These are phyloP conservation scores for Mesotaenium endlicherianum DNA, from an alignment of 139 green algal species.

Conservation along the genomic window DNA sequence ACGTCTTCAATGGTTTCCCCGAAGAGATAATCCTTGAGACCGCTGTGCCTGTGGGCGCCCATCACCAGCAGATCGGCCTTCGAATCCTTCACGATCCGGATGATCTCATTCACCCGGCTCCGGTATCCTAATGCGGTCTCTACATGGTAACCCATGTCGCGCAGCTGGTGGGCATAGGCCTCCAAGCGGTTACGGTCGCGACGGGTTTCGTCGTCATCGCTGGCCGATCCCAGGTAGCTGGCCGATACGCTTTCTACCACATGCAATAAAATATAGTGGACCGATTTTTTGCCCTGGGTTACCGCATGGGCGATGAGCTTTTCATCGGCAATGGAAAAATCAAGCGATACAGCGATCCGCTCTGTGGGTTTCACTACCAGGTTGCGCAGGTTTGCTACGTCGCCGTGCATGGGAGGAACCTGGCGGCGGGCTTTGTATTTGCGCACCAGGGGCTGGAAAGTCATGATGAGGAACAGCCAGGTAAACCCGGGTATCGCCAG, in stretches of 20 bases:
- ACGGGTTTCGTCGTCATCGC: neutral
- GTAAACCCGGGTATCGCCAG: neutral
- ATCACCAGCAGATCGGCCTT: too few relatives aligned
- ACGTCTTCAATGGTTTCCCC: too few relatives aligned
- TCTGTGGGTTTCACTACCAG: neutral
- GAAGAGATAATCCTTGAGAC: too few relatives aligned
- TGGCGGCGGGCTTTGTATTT: neutral
- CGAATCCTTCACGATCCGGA: too few relatives aligned
- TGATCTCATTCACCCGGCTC: neutral
- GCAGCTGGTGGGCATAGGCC: neutral
- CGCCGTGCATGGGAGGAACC: neutral
- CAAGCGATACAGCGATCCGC: neutral
- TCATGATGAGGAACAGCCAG: neutral
- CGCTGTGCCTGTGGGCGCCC: too few relatives aligned
- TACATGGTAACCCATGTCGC: neutral
- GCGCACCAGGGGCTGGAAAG: neutral
- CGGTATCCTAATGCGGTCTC: neutral
- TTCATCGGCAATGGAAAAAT: neutral
- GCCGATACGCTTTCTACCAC: neutral
- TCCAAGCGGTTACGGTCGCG: neutral
- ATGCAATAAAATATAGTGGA: neutral
- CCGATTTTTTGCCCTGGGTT: neutral
- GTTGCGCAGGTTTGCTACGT: neutral
- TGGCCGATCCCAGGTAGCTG: neutral
- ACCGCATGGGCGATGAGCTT: neutral